A percentile compares a stretch with the other conserved stretches of the same genome.
These are phyloP conservation scores for Phaffomyces antillensis DNA, from an alignment of 805 yeast species.

Conservation along the genomic window DNA sequence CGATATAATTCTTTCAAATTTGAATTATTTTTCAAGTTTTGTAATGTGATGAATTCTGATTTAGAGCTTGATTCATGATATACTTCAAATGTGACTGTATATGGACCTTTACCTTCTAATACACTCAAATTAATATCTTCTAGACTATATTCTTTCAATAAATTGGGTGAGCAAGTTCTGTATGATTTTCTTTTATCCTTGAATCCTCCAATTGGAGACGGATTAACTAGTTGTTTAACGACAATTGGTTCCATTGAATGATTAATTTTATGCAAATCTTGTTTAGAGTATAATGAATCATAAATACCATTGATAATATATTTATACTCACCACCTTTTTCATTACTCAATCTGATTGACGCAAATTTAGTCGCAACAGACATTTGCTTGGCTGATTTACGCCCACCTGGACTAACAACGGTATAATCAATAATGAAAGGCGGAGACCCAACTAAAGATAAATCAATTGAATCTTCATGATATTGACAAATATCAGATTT, in stretches of 20 bases:
- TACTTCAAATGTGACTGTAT: constrained; percentile 47
- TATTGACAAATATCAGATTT: constrained; percentile 41
- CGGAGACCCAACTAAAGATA: constrained; percentile 48
- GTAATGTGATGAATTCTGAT: constrained; percentile 38
- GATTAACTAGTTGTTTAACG: constrained; percentile 46
- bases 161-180: constrained; percentile 41
- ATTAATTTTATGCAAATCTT: constrained; percentile 25
- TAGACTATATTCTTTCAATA: constrained; percentile 28
- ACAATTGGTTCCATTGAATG: constrained; percentile 27
- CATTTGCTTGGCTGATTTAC: constrained; percentile 27
- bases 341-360: constrained; percentile 36
- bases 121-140: constrained; percentile 51
- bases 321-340: constrained; percentile 51
- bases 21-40: constrained; percentile 34
- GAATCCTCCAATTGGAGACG: constrained; percentile 56
- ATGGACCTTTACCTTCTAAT: constrained; percentile 56
- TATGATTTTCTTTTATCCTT: constrained; percentile 37
- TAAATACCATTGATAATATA: constrained; percentile 55
- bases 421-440: constrained; percentile 69
- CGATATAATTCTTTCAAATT: constrained; percentile 39
- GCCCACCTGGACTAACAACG: constrained; percentile 52
- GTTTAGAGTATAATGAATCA: constrained; percentile 54
- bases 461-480: constrained; percentile 40
- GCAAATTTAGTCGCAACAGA: constrained; percentile 49
- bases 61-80: constrained; percentile 55